A percentile compares a stretch with the other conserved stretches of the same genome.
Evolutionary conservation across 1,139 yeast genomes (phyloP).

Genomic region (Taphrina wiesneri): DNA sequence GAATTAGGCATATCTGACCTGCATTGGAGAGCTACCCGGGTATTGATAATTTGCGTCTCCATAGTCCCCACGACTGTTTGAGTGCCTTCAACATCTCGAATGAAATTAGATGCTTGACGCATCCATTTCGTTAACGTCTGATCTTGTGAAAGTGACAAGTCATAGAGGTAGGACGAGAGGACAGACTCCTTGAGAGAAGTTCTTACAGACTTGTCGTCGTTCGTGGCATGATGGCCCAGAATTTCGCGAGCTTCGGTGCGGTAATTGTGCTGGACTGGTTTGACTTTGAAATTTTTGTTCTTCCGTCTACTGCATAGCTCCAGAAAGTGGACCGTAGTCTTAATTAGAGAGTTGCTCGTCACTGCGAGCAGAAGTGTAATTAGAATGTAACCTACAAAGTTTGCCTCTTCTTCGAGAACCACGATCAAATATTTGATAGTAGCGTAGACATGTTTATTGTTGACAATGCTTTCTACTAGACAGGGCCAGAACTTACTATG

Average conservation of each 20-base stretch:
- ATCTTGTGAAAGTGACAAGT: too few species aligned
- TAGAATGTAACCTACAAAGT: background rate
- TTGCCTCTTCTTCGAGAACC: background rate
- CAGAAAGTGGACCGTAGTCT: background rate
- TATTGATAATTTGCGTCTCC: too few species aligned
- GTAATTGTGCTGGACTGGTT: background rate
- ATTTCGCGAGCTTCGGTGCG: background rate
- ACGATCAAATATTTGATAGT: background rate
- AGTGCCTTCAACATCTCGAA: too few species aligned
- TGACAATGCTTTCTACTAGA: background rate
- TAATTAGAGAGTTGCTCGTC: background rate
- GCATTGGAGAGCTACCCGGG: too few species aligned
- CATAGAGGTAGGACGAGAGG: too few species aligned
- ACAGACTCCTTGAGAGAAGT: too few species aligned
- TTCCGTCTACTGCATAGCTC: background rate
- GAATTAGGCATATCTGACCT: too few species aligned
- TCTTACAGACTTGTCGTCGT: too few species aligned
- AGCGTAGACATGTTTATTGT: background rate
- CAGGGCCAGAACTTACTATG: background rate
- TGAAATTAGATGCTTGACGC: too few species aligned
- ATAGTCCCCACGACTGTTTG: too few species aligned
- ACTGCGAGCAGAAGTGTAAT: background rate
- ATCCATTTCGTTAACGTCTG: too few species aligned
- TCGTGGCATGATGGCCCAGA: too few species aligned
- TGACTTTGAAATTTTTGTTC: background rate